Conservation (phyloP, 441 rosid species). For the Populus hybrid region DNA sequence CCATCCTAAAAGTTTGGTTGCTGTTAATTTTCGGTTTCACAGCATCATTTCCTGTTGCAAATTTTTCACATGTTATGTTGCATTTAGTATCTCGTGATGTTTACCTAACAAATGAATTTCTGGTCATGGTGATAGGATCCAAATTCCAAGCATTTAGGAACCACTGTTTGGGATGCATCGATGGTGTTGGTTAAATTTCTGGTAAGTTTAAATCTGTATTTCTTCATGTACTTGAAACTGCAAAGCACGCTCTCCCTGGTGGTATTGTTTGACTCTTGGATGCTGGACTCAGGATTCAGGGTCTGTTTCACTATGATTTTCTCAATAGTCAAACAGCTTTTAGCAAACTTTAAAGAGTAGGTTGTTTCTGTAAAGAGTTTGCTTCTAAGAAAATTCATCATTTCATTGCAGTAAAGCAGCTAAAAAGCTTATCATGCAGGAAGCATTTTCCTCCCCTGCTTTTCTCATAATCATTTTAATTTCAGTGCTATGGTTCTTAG, state of each 20-base stretch:
- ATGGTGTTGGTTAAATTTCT: constrained; percentile 86
- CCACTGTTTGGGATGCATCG: constrained; percentile 99
- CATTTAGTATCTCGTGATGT: background rate
- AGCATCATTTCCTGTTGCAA: background rate
- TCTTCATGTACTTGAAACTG: constrained; percentile 3
- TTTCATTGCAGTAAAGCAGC: too few relatives aligned
- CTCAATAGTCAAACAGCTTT: too few relatives aligned
- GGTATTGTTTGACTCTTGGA: background rate
- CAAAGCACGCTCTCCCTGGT: background rate
- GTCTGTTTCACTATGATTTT: too few relatives aligned
- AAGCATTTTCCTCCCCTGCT: too few relatives aligned
- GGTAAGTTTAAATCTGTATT: constrained; percentile 37
- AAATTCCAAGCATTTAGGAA: constrained; percentile 91
- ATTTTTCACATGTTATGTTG: background rate
- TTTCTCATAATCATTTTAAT: too few relatives aligned
- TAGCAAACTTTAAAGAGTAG: too few relatives aligned
- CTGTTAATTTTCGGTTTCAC: background rate
- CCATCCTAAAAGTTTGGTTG: background rate
- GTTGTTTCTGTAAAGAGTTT: too few relatives aligned
- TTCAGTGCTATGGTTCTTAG: too few relatives aligned
- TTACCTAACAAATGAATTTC: constrained; percentile 19
- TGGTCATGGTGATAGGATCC: constrained; percentile 69
- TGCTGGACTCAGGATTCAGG: background rate
- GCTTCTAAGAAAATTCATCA: too few relatives aligned
- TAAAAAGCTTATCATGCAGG: too few relatives aligned